Evolutionary conservation across 2,329 filamentous ascomycete genomes (phyloP).

Genomic region (Metarhizium album): DNA sequence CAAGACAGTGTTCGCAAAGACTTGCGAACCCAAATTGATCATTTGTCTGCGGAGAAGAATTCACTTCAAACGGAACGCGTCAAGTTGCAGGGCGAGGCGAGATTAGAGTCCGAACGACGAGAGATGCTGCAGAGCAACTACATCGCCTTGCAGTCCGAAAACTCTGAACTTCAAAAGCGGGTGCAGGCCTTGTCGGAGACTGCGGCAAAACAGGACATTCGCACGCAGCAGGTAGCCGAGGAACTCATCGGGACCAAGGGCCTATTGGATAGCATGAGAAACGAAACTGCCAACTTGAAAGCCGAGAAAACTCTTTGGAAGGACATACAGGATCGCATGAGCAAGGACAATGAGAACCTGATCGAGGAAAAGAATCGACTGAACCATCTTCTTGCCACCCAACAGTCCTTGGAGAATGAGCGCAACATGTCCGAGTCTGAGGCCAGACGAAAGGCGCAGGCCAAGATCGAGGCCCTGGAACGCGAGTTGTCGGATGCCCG

Average conservation of each 20-base stretch:
- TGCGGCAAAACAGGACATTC: conserved; percentile 80
- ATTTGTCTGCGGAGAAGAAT: conserved; percentile 71
- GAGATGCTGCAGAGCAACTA: conserved; percentile 88
- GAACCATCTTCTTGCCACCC: conserved; percentile 69
- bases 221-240: conserved; percentile 83
- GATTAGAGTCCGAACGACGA: conserved; percentile 71
- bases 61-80: conserved; percentile 74
- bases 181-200: conserved; percentile 67
- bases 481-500: conserved; percentile 68
- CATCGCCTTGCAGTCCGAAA: conserved; percentile 71
- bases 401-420: conserved; percentile 87
- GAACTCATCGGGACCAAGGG: conserved; percentile 81
- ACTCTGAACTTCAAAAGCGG: conserved; percentile 75
- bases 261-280: conserved; percentile 74
- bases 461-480: conserved; percentile 68
- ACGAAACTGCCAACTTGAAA: conserved; percentile 85
- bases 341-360: conserved; percentile 76
- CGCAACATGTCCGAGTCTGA: conserved; percentile 78
- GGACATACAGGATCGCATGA: conserved; percentile 79
- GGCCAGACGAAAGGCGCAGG: conserved; percentile 66
- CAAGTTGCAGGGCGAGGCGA: conserved; percentile 68
- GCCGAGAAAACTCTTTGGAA: conserved; percentile 94
- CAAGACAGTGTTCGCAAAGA: conserved; percentile 70
- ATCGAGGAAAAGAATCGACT: conserved; percentile 76
- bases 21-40: conserved; percentile 75